Base-by-base conservation (phyloP, 1,284 basidiomycete species). In the Violaceomyces palustris region DNA sequence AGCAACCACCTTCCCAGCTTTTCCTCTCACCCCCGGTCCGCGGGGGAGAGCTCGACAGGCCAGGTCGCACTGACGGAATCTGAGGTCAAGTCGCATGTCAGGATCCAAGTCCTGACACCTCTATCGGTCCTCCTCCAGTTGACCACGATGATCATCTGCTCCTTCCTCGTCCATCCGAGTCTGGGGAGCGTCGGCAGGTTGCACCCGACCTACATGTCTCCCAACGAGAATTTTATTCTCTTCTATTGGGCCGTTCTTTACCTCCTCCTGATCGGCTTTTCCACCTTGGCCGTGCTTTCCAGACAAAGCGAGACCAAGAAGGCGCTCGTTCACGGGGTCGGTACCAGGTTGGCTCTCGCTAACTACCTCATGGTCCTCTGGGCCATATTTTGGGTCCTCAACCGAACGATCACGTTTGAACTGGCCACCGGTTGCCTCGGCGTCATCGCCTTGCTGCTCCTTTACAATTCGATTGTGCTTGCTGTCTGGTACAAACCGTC, bases 331-430 rank as follows among this genome's bases (percentile, higher is more conserved):
- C 50, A 86, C 61, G 87, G 83, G 6, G 85, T 89, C 9, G 88
- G 88, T 0, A 69, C 86, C 3, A 79, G 84, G 1, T 79, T 92
- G 32, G 85, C 90, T 0, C 69, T 87, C 21, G 81, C 86, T 4
- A 91, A 93, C 67, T 85, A 86, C 79, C 63, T 86, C 6, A 84
- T 88, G 80, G 87, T 85, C 0, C 73, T 81, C 3, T 92, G 88
- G 87, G 85, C 86, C 0, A 80, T 91, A 30, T 77, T 83, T 54
- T 91, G 85, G 81, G 85, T 88, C 60, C 25, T 73, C 23, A 59
- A 71, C 42, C 67, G 58, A 6, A 54, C 42, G 4, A 28, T 37
- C 14, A 50, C 65, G 6, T 62, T 62, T 22, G 45, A 61, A 25
- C 39, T 61, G 12, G 69, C 61, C n/a, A 53, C 53, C 18, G 55